Conservation (phyloP, 2,329 filamentous ascomycete genomes). For the Pyrenophora seminiperda region DNA sequence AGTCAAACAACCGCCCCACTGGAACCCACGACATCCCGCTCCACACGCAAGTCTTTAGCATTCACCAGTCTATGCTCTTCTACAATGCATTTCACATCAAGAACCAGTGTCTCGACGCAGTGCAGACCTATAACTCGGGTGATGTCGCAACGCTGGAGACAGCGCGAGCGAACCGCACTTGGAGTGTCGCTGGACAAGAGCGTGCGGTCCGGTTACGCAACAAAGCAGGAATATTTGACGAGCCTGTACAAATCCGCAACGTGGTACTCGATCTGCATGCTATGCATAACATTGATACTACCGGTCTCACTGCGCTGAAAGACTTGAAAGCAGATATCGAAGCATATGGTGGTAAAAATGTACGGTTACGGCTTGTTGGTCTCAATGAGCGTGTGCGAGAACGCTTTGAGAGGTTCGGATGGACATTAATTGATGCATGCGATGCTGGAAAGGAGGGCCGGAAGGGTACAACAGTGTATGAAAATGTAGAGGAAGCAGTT, state of each 20-base stretch:
- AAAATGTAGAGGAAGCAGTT: slow-evolving; percentile 21
- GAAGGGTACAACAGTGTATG: slow-evolving; percentile 24
- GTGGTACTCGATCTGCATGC: slow-evolving; percentile 60
- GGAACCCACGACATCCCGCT: slow-evolving; percentile 39
- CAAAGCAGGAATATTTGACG: slow-evolving; percentile 41
- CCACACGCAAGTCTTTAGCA: slow-evolving; percentile 62
- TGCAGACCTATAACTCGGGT: slow-evolving; percentile 56
- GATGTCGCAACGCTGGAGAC: slow-evolving; percentile 47
- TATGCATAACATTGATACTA: slow-evolving; percentile 61
- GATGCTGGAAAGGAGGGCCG: slow-evolving; percentile 1
- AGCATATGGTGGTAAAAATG: slow-evolving; percentile 55
- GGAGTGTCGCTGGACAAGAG: slow-evolving; percentile 60
- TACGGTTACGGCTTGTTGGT: slow-evolving; percentile 57
- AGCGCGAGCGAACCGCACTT: slow-evolving; percentile 53
- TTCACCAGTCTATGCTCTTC: slow-evolving; percentile 65
- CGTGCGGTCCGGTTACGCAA: slow-evolving; percentile 55
- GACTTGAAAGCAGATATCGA: slow-evolving; percentile 57
- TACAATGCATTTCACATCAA: slow-evolving; percentile 63
- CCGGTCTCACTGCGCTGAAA: slow-evolving; percentile 56
- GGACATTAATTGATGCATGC: slow-evolving; percentile 26
- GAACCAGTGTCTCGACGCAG: slow-evolving; percentile 55
- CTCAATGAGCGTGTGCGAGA: slow-evolving; percentile 51
- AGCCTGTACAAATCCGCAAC: slow-evolving; percentile 51
- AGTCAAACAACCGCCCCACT: slow-evolving; percentile 9
- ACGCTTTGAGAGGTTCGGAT: slow-evolving; percentile 44